Base-by-base conservation (phyloP, 768 basidiomycete species). In the Mycena haematopus region DNA sequence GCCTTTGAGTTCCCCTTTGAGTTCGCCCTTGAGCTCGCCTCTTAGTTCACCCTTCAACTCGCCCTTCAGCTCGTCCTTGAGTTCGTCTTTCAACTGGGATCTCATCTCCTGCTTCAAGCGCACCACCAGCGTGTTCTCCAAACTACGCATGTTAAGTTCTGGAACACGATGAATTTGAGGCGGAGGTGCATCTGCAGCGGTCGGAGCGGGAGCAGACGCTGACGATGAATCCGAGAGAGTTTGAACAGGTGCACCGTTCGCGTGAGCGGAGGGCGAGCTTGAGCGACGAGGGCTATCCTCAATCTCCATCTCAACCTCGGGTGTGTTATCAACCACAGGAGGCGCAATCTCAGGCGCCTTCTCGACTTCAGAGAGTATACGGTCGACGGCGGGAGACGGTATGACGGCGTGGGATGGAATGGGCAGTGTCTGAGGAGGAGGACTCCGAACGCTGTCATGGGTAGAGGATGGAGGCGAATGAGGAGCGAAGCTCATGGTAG, bases 131-230 rank as follows among this genome's bases (percentile, higher is more conserved):
- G 55, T 17, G 21, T 38, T 58, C 51, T 67, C 66, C 50, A 63
- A 24, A 54, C 51, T 60, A 11, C 54, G 45, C 58, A 63, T 47
- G 35, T 67, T 62, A n/a, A 63, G 60, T 29, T 62, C 60, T 3
- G 61, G 53, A n/a, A 50, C 35, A 25, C 52, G 52, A 25, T n/a
- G 25, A 21, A 58, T 47, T 25, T 44, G 38, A 13, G 56, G 46
- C 2, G 50, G 25, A 31, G 57, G 13, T 25, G 58, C 17, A 40
- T 36, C 29, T 3, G 38, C 38, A 19, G 27, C 46, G 31, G 17
- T 50, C 9, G 65, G 27, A 38, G 60, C 24, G 17, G 42, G 10
- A 35, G 49, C 15, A 27, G 53, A 21, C n/a, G 45, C 5, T 10
- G 56, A 36, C 1, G 54, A 17, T 1, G 40, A 47, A 27, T 50